These are phyloP conservation scores for Candida ascalaphidarum DNA, from an alignment of 805 yeast species.

Conservation along the genomic window DNA sequence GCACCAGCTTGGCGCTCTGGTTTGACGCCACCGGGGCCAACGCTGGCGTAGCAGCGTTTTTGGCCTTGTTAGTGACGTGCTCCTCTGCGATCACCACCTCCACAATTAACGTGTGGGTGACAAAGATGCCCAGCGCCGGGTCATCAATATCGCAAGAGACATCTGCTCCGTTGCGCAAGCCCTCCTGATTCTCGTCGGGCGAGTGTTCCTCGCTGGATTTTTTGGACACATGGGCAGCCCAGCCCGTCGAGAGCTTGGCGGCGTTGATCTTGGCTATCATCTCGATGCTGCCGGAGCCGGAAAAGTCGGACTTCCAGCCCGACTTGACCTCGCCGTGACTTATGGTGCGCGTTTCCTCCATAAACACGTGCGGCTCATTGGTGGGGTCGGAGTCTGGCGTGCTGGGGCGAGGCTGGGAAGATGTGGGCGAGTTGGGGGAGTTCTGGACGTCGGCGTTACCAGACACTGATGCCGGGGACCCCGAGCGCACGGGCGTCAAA, in stretches of 20 bases:
- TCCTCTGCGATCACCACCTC: constrained; percentile 97
- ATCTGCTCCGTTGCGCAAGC: constrained; percentile 36
- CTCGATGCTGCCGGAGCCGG: constrained; percentile 72
- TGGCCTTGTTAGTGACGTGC: constrained; percentile 33
- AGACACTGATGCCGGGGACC: no score
- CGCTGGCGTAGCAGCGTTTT: constrained; percentile 1
- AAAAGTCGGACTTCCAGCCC: constrained; percentile 95
- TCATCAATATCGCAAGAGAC: constrained; percentile 78
- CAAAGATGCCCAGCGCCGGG: constrained; percentile 68
- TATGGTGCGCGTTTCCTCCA: constrained; percentile 69
- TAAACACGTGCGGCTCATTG: constrained; percentile 29
- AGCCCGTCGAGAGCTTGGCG: constrained; percentile 48
- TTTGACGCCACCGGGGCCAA: no score
- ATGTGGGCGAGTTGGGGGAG: neutral
- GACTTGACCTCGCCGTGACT: constrained; percentile 73
- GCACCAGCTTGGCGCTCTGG: no score
- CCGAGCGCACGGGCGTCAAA: neutral
- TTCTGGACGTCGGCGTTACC: no score
- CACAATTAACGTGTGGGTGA: constrained; percentile 67
- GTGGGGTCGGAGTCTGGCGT: constrained; percentile 19
- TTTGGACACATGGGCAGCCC: constrained; percentile 33
- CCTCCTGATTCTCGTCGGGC: constrained; percentile 15
- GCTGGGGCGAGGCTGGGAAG: constrained; percentile 3
- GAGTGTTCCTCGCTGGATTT: constrained; percentile 30
- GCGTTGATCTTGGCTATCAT: constrained; percentile 64